Evolutionary conservation across 257 asterid species (phyloP).

Genomic region (Leonotis leonurus): DNA sequence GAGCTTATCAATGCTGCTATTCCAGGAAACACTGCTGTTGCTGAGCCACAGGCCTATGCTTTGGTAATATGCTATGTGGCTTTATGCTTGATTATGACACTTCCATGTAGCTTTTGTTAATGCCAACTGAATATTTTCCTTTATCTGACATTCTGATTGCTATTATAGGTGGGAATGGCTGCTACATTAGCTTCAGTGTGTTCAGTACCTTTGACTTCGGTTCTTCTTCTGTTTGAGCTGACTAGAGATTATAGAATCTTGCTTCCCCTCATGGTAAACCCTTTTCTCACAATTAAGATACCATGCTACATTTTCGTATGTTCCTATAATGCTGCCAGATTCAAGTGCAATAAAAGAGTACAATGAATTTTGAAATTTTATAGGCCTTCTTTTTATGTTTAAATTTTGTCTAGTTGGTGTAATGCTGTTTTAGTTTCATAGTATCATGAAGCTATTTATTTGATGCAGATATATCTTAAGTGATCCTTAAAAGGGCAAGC

Average conservation of each 20-base stretch:
- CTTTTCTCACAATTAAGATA: not conserved
- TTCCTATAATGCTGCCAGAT: no score
- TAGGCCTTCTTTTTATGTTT: not conserved
- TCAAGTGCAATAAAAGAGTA: no score
- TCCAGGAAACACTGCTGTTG: conserved; percentile 94
- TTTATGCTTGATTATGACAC: conserved; percentile 1
- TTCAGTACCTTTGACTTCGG: conserved; percentile 97
- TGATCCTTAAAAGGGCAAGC: not conserved
- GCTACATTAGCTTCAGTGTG: conserved; percentile 96
- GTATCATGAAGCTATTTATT: not conserved
- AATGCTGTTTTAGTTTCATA: conserved; percentile 1
- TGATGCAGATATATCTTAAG: not conserved
- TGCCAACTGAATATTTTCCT: conserved; percentile 8
- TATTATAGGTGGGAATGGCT: conserved; percentile 97
- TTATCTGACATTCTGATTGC: conserved; percentile 5
- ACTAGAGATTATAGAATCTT: conserved; percentile 91
- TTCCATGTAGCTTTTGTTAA: not conserved
- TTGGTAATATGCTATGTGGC: conserved; percentile 41
- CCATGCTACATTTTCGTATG: conserved; percentile 5
- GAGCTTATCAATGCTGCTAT: conserved; percentile 85
- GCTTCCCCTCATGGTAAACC: conserved; percentile 92
- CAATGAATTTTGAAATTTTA: no score
- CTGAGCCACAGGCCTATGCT: conserved; percentile 98
- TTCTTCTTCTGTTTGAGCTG: conserved; percentile 90
- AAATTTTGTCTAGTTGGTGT: not conserved